A percentile compares a stretch with the other conserved stretches of the same genome.
These are phyloP conservation scores for Peterozyma toletana DNA, from an alignment of 805 yeast species.

Conservation along the genomic window DNA sequence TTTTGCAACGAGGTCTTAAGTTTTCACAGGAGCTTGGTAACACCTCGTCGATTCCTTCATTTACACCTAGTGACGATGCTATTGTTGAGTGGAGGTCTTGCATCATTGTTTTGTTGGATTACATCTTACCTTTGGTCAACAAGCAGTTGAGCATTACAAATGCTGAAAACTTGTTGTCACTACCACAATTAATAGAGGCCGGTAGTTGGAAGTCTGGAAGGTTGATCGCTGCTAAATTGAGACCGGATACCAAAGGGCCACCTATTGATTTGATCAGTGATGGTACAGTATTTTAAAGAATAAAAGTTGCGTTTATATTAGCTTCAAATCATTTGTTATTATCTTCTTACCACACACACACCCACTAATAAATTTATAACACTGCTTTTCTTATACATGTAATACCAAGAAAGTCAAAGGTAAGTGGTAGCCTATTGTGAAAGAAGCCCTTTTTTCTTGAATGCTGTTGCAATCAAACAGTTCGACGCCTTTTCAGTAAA, in stretches of 20 bases:
- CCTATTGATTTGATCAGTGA: constrained; percentile 58
- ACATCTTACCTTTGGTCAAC: constrained; percentile 44
- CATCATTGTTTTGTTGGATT: constrained; percentile 50
- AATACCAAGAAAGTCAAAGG: too few relatives aligned
- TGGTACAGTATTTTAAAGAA: constrained; percentile 51
- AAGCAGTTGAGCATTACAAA: constrained; percentile 27
- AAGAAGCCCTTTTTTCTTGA: too few relatives aligned
- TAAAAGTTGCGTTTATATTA: neutral
- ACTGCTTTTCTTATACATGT: too few relatives aligned
- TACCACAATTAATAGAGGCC: constrained; percentile 61
- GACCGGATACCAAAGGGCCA: constrained; percentile 49
- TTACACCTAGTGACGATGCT: constrained; percentile 46
- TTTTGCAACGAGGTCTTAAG: constrained; percentile 27
- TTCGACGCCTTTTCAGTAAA: too few relatives aligned
- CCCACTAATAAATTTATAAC: too few relatives aligned
- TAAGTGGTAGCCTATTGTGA: too few relatives aligned
- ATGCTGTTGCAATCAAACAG: too few relatives aligned
- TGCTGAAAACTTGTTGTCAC: constrained; percentile 24
- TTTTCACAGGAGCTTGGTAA: constrained; percentile 22
- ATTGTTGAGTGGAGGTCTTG: constrained; percentile 65
- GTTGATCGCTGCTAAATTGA: constrained; percentile 42
- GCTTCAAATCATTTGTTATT: too few relatives aligned
- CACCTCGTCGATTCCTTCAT: constrained; percentile 35
- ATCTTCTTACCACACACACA: too few relatives aligned
- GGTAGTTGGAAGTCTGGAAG: constrained; percentile 67